Base-by-base conservation (phyloP, 331 rosid species). In the Malus hybrid region DNA sequence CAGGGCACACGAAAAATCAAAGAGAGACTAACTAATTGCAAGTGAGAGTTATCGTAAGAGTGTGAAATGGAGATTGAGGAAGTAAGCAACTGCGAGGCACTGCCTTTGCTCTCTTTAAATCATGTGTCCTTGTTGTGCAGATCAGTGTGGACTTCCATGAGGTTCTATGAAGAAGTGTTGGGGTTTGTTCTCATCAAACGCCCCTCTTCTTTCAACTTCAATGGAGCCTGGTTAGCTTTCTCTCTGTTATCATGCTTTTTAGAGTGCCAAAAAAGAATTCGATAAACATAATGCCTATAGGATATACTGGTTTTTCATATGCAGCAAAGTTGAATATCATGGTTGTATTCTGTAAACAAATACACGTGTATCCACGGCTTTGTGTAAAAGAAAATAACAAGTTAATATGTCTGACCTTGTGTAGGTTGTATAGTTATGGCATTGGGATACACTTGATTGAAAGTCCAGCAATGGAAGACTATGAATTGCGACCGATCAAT, bases 391-490 rank as follows among this genome's bases (percentile, higher is more conserved):
- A 52, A 39, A 39, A 28, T 73, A 13, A 60, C 18, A 19, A 73
- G 42, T 31, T 27, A 22, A 22, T 72, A 18, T 22, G 55, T 72
- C 36, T 62, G 34, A 64, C 29, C 27, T 1, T 16, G 11, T 73
- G 12, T 33, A 93, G 98, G 98, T 73, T 93, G 87, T 93, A 82
- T 76, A 91, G 82, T 76, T 93, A 91, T 73, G 98, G 98, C 28
- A 77, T 93, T 75, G 98, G 96, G 59, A 90, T 93, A 75, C 97
- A 93, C 85, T 85, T 93, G 86, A 87, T 91, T 8, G 90, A 93
- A 83, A 89, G 86, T 71, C 90, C 97, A 50, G 66, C 87, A 39
- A 13, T 83, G 4, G 87, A 86, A 9, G 86, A 89, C 44, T 83
- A 76, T 33, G 88, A 85, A 54, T 6, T 46, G 27, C 80, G 92